Evolutionary conservation across 2,329 filamentous ascomycete species (phyloP).

Genomic region (Phialophora chinensis): DNA sequence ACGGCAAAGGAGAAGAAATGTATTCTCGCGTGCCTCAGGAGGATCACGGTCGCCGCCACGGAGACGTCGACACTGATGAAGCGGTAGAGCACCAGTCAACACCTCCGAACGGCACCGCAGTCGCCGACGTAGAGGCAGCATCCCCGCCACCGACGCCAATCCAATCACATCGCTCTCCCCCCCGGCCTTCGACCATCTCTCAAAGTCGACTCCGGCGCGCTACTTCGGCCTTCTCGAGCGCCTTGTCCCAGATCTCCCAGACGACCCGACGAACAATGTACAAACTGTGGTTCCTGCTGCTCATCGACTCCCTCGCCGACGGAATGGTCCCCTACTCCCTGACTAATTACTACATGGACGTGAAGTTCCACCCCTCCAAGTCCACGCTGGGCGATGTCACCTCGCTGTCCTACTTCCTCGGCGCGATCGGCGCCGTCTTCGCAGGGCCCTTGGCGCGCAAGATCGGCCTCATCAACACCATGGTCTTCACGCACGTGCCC

Average conservation of each 20-base stretch:
- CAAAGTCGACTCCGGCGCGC: constrained; percentile 9
- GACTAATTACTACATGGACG: constrained; percentile 65
- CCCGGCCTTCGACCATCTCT: background rate
- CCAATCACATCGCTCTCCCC: background rate
- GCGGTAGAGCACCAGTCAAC: background rate
- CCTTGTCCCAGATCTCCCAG: constrained; percentile 62
- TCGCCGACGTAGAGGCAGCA: constrained; percentile 13
- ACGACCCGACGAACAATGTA: constrained; percentile 65
- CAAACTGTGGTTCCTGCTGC: constrained; percentile 68
- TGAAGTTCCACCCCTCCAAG: constrained; percentile 62
- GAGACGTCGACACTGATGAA: constrained; percentile 2
- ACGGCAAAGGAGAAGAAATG: constrained; percentile 32
- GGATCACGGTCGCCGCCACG: constrained; percentile 19
- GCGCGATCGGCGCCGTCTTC: constrained; percentile 61
- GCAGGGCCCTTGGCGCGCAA: constrained; percentile 63
- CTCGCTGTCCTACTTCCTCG: constrained; percentile 61
- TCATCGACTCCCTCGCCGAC: constrained; percentile 68
- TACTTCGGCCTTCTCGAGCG: constrained; percentile 26
- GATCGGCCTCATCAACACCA: constrained; percentile 69
- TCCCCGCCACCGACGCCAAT: constrained; percentile 4
- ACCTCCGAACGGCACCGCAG: constrained; percentile 1
- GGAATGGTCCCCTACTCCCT: constrained; percentile 67
- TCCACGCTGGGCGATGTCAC: constrained; percentile 66
- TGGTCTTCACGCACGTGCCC: constrained; percentile 67
- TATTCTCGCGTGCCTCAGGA: constrained; percentile 37